Evolutionary conservation across 257 asterid species (phyloP), one percentile per base, ranked within the genome.

Genomic region (Cordia subcordata): DNA sequence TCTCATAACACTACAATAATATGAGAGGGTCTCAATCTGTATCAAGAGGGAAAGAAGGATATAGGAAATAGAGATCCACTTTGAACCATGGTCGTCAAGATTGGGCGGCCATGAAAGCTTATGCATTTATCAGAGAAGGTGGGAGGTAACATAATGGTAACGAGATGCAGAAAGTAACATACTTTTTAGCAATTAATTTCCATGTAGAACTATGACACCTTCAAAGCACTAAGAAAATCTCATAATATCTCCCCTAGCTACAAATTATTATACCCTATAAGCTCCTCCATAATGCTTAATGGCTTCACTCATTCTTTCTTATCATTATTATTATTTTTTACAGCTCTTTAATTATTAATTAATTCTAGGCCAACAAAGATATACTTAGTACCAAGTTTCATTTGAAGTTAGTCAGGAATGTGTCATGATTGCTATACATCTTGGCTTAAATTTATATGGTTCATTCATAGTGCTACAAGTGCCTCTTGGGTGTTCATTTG

Each of bases 81-180:
- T 61, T 66, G 61, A 72, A 61, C 60, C 55, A 33, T 13, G 66
- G 66, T 72, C 77, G 13, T 57, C 11, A 33, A 50, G 42, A 54
- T 66, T 72, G 77, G 68, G 66, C 35, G 33, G 54, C 18, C 51
- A 58, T 0, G 52, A 39, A n/a, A 18, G 51, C 57, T 50, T 38
- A 60, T 49, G 18, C 12, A 55, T 27, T 45, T 11, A 11, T 68
- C 45, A 62, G 10, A n/a, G 50, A 68, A 71, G 57, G 60, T 65
- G 71, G 64, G 37, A 13, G 15, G 40, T 45, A 55, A 0, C 37
- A 13, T 15, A 22, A 4, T 21, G 19, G 70, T 58, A 53, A 53
- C 40, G 71, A 50, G 4, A 27, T n/a, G n/a, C 47, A 45, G 68
- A 15, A 10, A 55, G 46, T 19, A 27, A 27, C 35, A 27, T 27